These are phyloP conservation scores for Penicillium soppii DNA, from an alignment of 495 filamentous ascomycete genomes.

Conservation along the genomic window DNA sequence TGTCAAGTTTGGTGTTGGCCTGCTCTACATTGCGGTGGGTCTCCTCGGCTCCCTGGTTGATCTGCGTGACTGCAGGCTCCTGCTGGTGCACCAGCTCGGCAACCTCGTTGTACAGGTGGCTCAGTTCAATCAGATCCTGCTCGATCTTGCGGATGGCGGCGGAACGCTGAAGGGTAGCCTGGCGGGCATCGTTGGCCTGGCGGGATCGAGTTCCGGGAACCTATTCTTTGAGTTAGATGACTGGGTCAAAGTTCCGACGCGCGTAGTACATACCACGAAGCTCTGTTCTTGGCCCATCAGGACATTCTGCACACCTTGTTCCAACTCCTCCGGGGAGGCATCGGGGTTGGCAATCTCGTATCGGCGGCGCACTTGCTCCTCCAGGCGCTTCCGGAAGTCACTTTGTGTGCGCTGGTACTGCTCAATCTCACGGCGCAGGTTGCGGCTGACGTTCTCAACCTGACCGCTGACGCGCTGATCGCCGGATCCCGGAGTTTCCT, in stretches of 20 bases:
- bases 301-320: conserved; percentile 70
- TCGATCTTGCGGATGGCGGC: conserved; percentile 90
- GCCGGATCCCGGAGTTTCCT: conserved; percentile 71
- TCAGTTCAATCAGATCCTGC: conserved; percentile 78
- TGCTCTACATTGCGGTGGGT: conserved; percentile 74
- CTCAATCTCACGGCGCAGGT: conserved; percentile 73
- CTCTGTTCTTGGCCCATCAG: conserved; percentile 69
- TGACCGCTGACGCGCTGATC: conserved; percentile 70
- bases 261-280: conserved; percentile 51
- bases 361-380: conserved; percentile 80
- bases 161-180: conserved; percentile 79
- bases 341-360: conserved; percentile 88
- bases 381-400: conserved; percentile 72
- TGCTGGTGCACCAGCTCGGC: conserved; percentile 80
- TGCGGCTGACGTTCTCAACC: conserved; percentile 74
- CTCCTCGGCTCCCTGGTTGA: conserved; percentile 80
- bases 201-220: conserved; percentile 69
- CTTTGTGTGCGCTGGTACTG: conserved; percentile 76
- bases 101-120: conserved; percentile 81
- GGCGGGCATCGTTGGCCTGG: conserved; percentile 73
- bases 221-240: conserved; percentile 33
- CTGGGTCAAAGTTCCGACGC: neutral
- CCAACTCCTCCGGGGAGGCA: conserved; percentile 76
- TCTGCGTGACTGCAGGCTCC: conserved; percentile 70
- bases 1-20: conserved; percentile 75